These are phyloP conservation scores for Odonthalia washingtoniensis DNA, from an alignment of 31 red algal species.

Conservation along the genomic window DNA sequence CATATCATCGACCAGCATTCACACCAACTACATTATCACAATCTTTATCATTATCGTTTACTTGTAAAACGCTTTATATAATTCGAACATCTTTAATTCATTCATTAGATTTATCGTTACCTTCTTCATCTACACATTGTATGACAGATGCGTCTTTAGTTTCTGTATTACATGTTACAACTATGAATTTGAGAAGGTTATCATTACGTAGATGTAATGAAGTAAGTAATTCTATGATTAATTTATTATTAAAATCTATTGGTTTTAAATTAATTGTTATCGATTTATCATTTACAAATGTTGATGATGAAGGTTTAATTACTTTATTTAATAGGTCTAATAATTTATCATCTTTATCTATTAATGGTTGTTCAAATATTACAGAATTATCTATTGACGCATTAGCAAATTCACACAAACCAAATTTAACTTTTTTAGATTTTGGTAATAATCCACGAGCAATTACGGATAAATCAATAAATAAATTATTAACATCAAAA, in stretches of 20 bases:
- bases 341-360: conserved; percentile 49
- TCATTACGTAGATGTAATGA: conserved; percentile 39
- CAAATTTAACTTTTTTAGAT: conserved; percentile 58
- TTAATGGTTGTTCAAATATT: conserved; percentile 50
- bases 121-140: background rate
- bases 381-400: conserved; percentile 40
- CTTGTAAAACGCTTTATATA: conserved; percentile 43
- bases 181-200: conserved; percentile 1
- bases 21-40: conserved; percentile 43
- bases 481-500: background rate
- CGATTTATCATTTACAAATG: conserved; percentile 54
- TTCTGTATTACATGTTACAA: background rate
- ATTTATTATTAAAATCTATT: conserved; percentile 44
- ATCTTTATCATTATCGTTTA: conserved; percentile 54
- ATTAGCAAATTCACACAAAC: conserved; percentile 38
- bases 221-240: conserved; percentile 24
- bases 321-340: conserved; percentile 28
- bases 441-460: conserved; percentile 42
- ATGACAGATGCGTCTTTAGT: background rate
- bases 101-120: background rate
- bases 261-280: conserved; percentile 41
- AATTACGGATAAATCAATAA: background rate
- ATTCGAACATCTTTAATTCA: conserved; percentile 10
- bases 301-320: conserved; percentile 52
- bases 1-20: conserved; percentile 36